phyloP scores from a whole-genome alignment of 768 basidiomycete genomes.

The Tylopilus plumbeoviolaceoides region DNA sequence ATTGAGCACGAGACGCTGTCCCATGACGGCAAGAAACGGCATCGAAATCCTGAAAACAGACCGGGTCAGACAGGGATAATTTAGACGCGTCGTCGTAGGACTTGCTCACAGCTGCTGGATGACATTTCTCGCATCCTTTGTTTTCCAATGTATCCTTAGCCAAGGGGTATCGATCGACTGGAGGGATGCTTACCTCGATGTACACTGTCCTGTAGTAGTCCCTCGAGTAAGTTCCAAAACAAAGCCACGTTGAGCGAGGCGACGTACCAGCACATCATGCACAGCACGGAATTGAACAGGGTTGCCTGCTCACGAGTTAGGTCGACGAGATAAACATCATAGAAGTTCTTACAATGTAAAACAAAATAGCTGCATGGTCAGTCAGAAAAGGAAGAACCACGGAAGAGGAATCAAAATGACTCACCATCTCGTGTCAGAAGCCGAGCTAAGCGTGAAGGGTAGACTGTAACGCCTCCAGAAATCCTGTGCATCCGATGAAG shows the following conservation, averaged over 20 bases:
- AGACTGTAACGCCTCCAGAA: background rate
- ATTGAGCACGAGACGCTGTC: constrained; percentile 24
- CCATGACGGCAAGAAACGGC: constrained; percentile 13
- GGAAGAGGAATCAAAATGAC: background rate
- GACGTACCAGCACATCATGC: constrained; percentile 16
- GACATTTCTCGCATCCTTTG: constrained; percentile 17
- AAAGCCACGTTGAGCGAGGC: background rate
- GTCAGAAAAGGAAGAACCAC: background rate
- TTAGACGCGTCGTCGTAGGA: background rate
- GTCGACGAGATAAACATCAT: background rate
- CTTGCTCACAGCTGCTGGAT: constrained; percentile 8
- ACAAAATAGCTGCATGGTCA: constrained; percentile 7
- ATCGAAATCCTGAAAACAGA: constrained; percentile 3
- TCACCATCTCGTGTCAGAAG: constrained; percentile 26
- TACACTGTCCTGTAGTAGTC: constrained; percentile 9
- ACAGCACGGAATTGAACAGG: constrained; percentile 4
- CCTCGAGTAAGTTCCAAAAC: background rate
- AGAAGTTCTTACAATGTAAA: constrained; percentile 11
- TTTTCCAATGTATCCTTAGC: background rate
- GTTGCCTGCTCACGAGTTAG: constrained; percentile 3
- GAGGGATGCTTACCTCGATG: constrained; percentile 3
- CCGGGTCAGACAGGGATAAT: background rate
- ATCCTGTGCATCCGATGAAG: constrained; percentile 2
- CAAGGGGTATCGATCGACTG: background rate
- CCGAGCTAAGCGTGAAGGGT: constrained; percentile 3